A percentile compares a stretch with the other conserved stretches of the same genome.
Evolutionary conservation across 1,139 yeast species (phyloP).

Genomic region (Petasospora fabianii): DNA sequence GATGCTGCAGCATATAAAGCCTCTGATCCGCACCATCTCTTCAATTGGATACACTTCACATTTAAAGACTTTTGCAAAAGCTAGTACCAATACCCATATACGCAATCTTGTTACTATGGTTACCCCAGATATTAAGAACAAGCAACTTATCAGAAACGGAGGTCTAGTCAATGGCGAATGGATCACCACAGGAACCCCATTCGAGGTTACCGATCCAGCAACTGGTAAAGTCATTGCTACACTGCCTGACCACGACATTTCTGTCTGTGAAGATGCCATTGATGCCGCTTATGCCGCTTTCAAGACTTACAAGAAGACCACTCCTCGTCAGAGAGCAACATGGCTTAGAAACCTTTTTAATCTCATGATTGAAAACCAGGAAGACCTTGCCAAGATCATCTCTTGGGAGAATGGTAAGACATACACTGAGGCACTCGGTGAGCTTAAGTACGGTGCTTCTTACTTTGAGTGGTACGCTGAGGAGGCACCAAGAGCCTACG

Average conservation of each 20-base stretch:
- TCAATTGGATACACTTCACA: too few relatives aligned
- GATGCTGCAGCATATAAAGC: not conserved
- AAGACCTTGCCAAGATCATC: constrained; percentile 70
- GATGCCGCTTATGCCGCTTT: constrained; percentile 60
- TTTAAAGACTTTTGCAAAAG: too few relatives aligned
- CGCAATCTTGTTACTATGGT: constrained; percentile 6
- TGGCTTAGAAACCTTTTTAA: constrained; percentile 62
- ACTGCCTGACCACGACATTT: constrained; percentile 49
- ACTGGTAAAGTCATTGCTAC: constrained; percentile 53
- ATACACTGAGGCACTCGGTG: constrained; percentile 70
- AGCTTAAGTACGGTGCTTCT: constrained; percentile 70
- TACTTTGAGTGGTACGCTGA: constrained; percentile 87
- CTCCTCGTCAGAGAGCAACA: constrained; percentile 62
- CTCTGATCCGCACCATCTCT: too few relatives aligned
- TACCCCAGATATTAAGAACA: constrained; percentile 40
- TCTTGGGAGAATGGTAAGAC: constrained; percentile 87
- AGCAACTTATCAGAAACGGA: constrained; percentile 51
- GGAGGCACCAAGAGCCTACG: constrained; percentile 76
- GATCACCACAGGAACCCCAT: constrained; percentile 52
- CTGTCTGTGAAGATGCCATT: constrained; percentile 57
- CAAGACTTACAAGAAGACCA: constrained; percentile 50
- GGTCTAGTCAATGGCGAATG: constrained; percentile 74
- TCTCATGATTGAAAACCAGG: constrained; percentile 60
- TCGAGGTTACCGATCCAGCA: constrained; percentile 76
- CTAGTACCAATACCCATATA: too few relatives aligned